Evolutionary conservation across 176 grass and related monocot genomes (phyloP), one percentile per base, ranked within the genome.

Genomic region (Aechmea fasciata): DNA sequence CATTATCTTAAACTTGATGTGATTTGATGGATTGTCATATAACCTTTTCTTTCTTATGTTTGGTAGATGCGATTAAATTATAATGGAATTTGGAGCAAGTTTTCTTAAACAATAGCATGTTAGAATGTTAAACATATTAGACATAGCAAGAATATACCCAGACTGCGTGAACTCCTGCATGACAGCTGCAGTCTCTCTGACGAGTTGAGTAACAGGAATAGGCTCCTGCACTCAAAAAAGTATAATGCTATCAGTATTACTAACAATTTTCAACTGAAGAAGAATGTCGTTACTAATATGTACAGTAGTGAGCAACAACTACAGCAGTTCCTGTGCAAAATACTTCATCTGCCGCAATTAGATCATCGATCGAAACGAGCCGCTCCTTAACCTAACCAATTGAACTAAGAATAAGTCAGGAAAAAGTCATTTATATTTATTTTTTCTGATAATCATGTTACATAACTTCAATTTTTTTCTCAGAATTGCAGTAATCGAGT

Each of bases 151-250:
- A 47, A 80, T 73, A 48, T 83, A 97, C 93, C 93, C 93, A 70
- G 89, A 97, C 66, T 97, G 93, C 2, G 93, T 97, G 74, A 97
- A 97, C 66, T 97, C 93, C 80, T 97, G 93, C 93, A 97, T 97
- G 69, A 97, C 93, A 85, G 93, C 86, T 71, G 84, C 93, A 57
- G 93, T 97, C 71, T 92, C 93, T 73, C 93, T 87, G 65, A 92
- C 93, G 76, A 97, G 93, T 74, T 92, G 93, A 53, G 93, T 97
- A 79, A 92, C 89, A 63, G 89, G 93, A 69, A 97, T 92, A 15
- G 77, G 70, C 68, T 92, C 93, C 93, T 97, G 73, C 62, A 78
- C 71, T 78, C 53, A 50, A 22, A 14, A 76, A n/a, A 73, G 48
- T 26, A 70, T 61, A 47, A 11, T 67, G 69, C 20, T 51, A 65